Evolutionary conservation across 2,329 filamentous ascomycete species (phyloP).

Genomic region (Ophiostoma sp.): DNA sequence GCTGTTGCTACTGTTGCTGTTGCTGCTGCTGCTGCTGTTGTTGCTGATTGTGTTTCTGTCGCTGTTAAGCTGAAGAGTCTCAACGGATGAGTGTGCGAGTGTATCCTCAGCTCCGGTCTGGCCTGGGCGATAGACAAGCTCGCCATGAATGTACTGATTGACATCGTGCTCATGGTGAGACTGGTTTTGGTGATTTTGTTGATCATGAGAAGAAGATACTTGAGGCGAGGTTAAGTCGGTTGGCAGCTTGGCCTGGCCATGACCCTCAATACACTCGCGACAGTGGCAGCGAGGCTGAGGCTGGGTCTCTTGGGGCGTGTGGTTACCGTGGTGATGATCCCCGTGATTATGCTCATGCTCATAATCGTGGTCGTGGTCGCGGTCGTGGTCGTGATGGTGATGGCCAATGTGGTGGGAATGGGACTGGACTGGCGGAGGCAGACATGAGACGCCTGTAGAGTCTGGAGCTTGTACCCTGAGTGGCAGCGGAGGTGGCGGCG

Average conservation of each 20-base stretch:
- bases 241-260: not conserved
- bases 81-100: not conserved
- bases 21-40: not conserved
- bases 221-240: not conserved
- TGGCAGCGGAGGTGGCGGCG: not conserved
- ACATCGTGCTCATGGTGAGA: not conserved
- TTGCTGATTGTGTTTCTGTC: not conserved
- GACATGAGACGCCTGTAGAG: not conserved
- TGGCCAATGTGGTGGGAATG: not conserved
- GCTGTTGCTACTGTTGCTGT: not conserved
- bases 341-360: too few relatives aligned
- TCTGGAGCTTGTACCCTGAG: not conserved
- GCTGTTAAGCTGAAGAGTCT: not conserved
- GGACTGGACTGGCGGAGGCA: not conserved
- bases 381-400: not conserved
- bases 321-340: not conserved
- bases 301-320: not conserved
- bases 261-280: not conserved
- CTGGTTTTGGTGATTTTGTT: not conserved
- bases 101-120: not conserved
- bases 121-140: conserved; percentile 12
- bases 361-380: too few relatives aligned
- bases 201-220: not conserved
- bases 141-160: not conserved
- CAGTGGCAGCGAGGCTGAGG: not conserved